These are phyloP conservation scores for Coemansia sp. DNA, from an alignment of 371 early-diverging fungal species.

Conservation along the genomic window DNA sequence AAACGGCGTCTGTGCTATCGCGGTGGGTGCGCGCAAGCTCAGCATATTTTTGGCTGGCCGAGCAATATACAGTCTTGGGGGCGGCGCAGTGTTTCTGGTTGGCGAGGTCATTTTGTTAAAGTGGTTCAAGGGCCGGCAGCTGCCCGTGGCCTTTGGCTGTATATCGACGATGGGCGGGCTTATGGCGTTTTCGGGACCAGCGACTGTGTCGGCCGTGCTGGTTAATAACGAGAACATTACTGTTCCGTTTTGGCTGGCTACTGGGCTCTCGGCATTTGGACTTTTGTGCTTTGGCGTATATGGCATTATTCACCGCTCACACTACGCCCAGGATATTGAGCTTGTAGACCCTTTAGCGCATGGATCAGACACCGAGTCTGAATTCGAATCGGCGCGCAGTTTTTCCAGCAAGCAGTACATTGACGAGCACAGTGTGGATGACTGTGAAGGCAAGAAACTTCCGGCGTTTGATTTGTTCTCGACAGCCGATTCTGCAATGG, in stretches of 20 bases:
- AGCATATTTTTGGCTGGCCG: conserved; percentile 41
- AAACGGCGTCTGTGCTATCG: conserved; percentile 43
- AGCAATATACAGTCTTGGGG: conserved; percentile 46
- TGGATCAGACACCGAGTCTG: background rate
- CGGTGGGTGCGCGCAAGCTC: conserved; percentile 29
- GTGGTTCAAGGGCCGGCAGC: conserved; percentile 47
- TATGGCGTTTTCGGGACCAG: conserved; percentile 48
- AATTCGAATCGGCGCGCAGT: conserved; percentile 4
- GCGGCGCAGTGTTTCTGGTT: conserved; percentile 45
- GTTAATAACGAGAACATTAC: conserved; percentile 29
- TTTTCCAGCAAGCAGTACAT: background rate
- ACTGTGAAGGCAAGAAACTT: background rate
- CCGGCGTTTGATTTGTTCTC: conserved; percentile 3
- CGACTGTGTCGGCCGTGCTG: conserved; percentile 36
- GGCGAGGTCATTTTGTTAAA: conserved; percentile 49
- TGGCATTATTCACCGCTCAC: conserved; percentile 40
- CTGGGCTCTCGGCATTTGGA: conserved; percentile 45
- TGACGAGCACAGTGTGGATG: background rate
- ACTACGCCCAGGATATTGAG: conserved; percentile 35
- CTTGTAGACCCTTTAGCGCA: background rate
- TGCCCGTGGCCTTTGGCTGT: conserved; percentile 44
- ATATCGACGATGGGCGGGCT: conserved; percentile 43
- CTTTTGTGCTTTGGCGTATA: conserved; percentile 42
- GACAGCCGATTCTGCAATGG: background rate
- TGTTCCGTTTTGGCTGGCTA: conserved; percentile 47